Evolutionary conservation across 2,329 filamentous ascomycete species (phyloP), one percentile per base, ranked within the genome.

Genomic region (Sordariomycetes sp.): DNA sequence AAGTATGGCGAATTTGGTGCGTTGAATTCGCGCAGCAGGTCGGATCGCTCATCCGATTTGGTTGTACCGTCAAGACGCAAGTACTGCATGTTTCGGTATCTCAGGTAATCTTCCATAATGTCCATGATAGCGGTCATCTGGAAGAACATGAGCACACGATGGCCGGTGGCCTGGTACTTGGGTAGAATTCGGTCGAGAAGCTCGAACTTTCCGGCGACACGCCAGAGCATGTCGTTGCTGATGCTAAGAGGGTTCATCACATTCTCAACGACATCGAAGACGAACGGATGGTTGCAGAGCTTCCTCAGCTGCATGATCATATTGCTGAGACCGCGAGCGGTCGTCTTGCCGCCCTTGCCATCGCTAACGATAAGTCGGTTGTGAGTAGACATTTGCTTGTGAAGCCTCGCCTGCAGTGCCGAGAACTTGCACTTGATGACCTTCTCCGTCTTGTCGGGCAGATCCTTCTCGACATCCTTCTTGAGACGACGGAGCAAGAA

Each of bases 91-190:
- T 81, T 82, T 43, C 86, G 76, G 51, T 86, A 82, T 4, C 90
- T 82, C 42, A 98, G 63, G 57, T 94, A 98, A 56, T 98, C 92
- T 49, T 98, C 92, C 92, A 98, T 96, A 51, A 98, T 98, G 61
- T 98, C 94, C 92, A 98, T 98, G 55, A 98, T 98, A 41, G 94
- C 88, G 4, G 92, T 98, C 92, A 98, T 98, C 58, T 98, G 92
- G 72, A 98, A 98, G 74, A 98, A 98, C 84, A 98, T 96, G 57
- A 98, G 70, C 19, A 96, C 87, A 59, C 92, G 83, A 75, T 98
- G 92, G 12, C 86, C 86, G 2, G 86, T 88, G 4, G 74, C 79
- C 47, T 85, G 76, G 59, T 98, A 96, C 62, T 98, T 98, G 30
- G 92, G 92, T 42, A 98, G 59, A 41, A 98, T 71, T 33, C 92